Evolutionary conservation across 2,329 filamentous ascomycete genomes (phyloP).

Genomic region (Neonectria neomacrospora): DNA sequence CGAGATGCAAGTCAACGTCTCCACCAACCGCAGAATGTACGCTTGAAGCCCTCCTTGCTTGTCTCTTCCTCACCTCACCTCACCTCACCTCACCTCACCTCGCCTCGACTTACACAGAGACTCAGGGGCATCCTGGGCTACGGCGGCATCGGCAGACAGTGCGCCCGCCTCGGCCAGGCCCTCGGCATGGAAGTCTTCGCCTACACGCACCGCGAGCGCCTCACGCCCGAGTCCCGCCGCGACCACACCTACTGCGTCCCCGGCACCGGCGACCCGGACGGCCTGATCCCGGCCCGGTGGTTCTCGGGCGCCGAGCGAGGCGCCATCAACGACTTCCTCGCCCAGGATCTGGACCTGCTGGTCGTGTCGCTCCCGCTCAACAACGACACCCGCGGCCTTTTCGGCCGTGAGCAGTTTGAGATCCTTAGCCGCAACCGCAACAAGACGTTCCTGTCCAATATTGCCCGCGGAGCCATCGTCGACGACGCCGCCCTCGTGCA

Average conservation of each 20-base stretch:
- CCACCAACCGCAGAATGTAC: slow-evolving; percentile 50
- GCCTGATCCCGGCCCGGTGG: slow-evolving; percentile 55
- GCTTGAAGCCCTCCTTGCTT: slow-evolving; percentile 18
- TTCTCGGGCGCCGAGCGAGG: slow-evolving; percentile 51
- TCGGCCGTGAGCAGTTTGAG: slow-evolving; percentile 58
- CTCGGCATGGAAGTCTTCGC: slow-evolving; percentile 76
- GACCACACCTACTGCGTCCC: slow-evolving; percentile 73
- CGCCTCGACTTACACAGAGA: neutral
- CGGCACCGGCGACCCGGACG: slow-evolving; percentile 63
- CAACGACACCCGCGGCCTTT: slow-evolving; percentile 49
- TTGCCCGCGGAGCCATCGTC: slow-evolving; percentile 65
- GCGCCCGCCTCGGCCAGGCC: slow-evolving; percentile 61
- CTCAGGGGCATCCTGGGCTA: slow-evolving; percentile 56
- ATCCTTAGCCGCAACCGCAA: slow-evolving; percentile 44
- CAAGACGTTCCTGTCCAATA: slow-evolving; percentile 70
- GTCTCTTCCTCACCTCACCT: neutral
- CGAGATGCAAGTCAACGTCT: slow-evolving; percentile 45
- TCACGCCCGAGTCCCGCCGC: slow-evolving; percentile 66
- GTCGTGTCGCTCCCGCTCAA: slow-evolving; percentile 57
- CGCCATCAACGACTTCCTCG: slow-evolving; percentile 55
- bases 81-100: neutral
- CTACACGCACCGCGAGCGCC: slow-evolving; percentile 70
- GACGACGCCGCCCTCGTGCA: slow-evolving; percentile 63
- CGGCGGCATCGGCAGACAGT: slow-evolving; percentile 58
- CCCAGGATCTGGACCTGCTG: slow-evolving; percentile 56